phyloP scores from a whole-genome alignment of 139 green algal species.

The Penium margaritaceum region DNA sequence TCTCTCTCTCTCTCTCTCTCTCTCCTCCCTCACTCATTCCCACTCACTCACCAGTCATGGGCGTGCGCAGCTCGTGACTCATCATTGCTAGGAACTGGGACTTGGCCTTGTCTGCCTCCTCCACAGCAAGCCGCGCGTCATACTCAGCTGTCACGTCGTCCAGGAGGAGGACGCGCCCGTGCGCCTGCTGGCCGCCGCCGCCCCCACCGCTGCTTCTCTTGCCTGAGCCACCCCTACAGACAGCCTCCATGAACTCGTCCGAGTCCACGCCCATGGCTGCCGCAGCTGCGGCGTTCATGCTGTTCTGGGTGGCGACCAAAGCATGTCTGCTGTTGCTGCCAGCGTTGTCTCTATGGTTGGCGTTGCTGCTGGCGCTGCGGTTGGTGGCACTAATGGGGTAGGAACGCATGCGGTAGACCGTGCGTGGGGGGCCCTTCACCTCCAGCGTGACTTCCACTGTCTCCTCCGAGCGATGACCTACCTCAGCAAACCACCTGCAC shows the following conservation, averaged over 20 bases:
- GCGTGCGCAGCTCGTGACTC: slow-evolving; percentile 66
- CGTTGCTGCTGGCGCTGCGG: background rate
- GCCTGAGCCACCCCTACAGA: no score
- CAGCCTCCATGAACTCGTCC: no score
- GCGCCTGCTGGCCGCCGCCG: no score
- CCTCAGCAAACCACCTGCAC: slow-evolving; percentile 26
- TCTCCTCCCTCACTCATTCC: no score
- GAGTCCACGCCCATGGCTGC: no score
- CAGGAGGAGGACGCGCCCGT: slow-evolving; percentile 40
- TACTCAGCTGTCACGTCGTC: slow-evolving; percentile 41
- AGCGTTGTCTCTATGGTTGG: no score
- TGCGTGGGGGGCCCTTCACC: slow-evolving; percentile 27
- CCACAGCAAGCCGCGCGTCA: slow-evolving; percentile 40
- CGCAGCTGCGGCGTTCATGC: no score
- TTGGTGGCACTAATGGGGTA: slow-evolving; percentile 22
- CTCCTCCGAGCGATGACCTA: slow-evolving; percentile 23
- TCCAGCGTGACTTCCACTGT: slow-evolving; percentile 15
- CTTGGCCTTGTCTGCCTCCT: slow-evolving; percentile 55
- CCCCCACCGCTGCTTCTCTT: no score
- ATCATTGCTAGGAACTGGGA: slow-evolving; percentile 65
- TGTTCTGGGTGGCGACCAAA: no score
- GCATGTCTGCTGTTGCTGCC: no score
- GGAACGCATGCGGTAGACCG: slow-evolving; percentile 32
- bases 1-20: no score
- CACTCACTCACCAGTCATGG: slow-evolving; percentile 51